phyloP scores from a whole-genome alignment of 1,139 yeast species.

The Geotrichum reessii region DNA sequence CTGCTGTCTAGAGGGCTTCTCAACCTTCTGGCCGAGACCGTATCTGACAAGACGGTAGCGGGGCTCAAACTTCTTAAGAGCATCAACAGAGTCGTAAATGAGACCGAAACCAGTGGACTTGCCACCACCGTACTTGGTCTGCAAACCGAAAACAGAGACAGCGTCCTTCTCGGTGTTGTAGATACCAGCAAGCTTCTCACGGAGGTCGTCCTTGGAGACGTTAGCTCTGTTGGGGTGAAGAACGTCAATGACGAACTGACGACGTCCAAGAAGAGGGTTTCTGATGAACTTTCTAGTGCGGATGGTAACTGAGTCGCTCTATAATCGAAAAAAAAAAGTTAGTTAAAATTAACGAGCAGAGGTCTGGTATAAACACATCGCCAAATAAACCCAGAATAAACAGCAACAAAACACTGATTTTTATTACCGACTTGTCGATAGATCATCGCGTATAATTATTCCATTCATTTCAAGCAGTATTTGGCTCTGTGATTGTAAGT shows the following conservation, averaged over 20 bases:
- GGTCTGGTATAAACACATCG: not conserved
- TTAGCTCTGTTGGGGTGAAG: slow-evolving; percentile 99
- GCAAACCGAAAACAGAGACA: slow-evolving; percentile 98
- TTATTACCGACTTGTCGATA: not conserved
- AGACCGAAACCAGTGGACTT: slow-evolving; percentile 99
- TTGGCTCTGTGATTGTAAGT: not conserved
- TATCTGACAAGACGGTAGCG: slow-evolving; percentile 98
- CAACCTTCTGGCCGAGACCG: slow-evolving; percentile 94
- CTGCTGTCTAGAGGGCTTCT: slow-evolving; percentile 98
- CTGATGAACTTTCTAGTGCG: slow-evolving; percentile 99
- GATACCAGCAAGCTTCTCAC: slow-evolving; percentile 92
- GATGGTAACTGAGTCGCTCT: slow-evolving; percentile 99
- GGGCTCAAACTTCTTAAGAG: slow-evolving; percentile 98
- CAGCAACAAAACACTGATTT: not conserved
- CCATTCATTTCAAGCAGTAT: not conserved
- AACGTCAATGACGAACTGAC: slow-evolving; percentile 99
- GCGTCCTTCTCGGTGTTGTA: slow-evolving; percentile 99
- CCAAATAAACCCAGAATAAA: not conserved
- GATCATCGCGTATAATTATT: not conserved
- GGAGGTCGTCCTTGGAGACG: slow-evolving; percentile 98
- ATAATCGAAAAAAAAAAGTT: slow-evolving; percentile 5
- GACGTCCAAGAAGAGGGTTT: slow-evolving; percentile 99
- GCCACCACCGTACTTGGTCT: slow-evolving; percentile 99
- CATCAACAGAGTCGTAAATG: slow-evolving; percentile 96
- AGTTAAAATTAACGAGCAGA: not conserved